phyloP scores from a whole-genome alignment of 495 filamentous ascomycete species.

The Beverwykella pulmonaria region DNA sequence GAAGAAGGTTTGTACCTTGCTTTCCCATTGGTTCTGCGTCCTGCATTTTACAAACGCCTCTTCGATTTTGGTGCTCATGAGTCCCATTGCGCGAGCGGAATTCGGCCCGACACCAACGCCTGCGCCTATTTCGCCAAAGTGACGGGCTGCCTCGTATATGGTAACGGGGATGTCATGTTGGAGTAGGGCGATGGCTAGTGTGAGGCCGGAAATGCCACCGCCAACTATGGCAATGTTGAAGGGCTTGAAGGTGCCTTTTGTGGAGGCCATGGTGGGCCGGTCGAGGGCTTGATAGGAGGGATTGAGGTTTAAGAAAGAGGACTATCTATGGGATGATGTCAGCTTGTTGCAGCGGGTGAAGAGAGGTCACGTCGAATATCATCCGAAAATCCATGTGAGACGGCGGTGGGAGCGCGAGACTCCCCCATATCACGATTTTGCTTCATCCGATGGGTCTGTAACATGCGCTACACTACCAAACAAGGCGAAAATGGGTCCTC shows the following conservation, averaged over 20 bases:
- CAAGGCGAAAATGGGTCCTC: background rate
- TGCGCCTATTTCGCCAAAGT: slow-evolving; percentile 58
- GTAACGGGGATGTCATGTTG: slow-evolving; percentile 23
- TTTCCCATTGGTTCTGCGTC: slow-evolving; percentile 38
- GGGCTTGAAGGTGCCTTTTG: slow-evolving; percentile 13
- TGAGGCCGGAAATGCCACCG: slow-evolving; percentile 34
- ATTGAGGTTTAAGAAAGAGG: background rate
- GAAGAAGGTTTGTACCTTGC: slow-evolving; percentile 36
- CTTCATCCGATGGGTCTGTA: background rate
- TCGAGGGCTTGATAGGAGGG: background rate
- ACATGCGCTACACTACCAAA: background rate
- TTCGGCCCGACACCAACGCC: slow-evolving; percentile 65
- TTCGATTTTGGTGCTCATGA: slow-evolving; percentile 54
- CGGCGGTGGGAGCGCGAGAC: background rate
- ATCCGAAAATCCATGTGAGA: background rate
- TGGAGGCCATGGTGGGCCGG: slow-evolving; percentile 3
- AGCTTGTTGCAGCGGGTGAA: background rate
- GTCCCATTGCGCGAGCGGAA: slow-evolving; percentile 57
- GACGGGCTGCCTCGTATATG: slow-evolving; percentile 36
- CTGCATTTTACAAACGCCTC: slow-evolving; percentile 48
- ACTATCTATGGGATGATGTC: background rate
- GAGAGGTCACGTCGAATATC: too few relatives aligned
- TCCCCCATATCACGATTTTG: background rate
- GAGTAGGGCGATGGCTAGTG: slow-evolving; percentile 29
- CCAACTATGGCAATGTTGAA: slow-evolving; percentile 32